Evolutionary conservation across 306 rosid genomes (phyloP).

Genomic region (Ormosia semicastrata): DNA sequence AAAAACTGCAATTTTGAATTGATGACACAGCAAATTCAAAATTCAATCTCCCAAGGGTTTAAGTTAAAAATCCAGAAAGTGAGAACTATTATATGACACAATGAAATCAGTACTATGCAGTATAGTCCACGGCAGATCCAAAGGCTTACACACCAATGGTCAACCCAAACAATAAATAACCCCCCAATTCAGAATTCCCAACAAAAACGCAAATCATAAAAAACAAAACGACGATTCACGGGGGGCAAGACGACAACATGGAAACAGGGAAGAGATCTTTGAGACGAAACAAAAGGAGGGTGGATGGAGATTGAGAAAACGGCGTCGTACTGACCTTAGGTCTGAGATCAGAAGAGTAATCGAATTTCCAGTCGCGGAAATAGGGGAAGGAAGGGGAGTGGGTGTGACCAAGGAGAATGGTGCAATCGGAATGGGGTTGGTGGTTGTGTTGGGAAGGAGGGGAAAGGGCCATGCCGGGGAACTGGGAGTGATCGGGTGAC

Average conservation of each 20-base stretch:
- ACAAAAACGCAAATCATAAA: background rate
- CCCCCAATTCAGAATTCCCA: background rate
- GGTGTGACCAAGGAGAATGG: constrained; percentile 43
- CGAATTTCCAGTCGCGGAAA: constrained; percentile 66
- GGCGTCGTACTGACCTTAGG: constrained; percentile 52
- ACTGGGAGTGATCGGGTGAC: constrained; percentile 64
- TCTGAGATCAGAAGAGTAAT: constrained; percentile 54
- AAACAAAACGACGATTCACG: background rate
- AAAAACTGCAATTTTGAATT: background rate
- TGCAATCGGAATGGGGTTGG: constrained; percentile 48
- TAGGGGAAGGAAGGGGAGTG: constrained; percentile 70
- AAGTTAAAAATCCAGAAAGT: background rate
- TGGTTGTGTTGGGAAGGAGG: constrained; percentile 8
- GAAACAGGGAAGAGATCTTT: background rate
- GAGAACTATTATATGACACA: too few species aligned
- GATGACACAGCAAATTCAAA: background rate
- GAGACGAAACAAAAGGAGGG: background rate
- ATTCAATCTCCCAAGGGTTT: constrained; percentile 7
- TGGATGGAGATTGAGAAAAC: background rate
- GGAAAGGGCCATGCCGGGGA: constrained; percentile 66
- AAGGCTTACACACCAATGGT: constrained; percentile 6
- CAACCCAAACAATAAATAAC: background rate
- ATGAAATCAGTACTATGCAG: too few species aligned
- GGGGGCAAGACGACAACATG: background rate
- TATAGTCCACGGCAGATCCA: constrained; percentile 19